Evolutionary conservation across 2,329 filamentous ascomycete genomes (phyloP).

Genomic region (Cordyceps javanica): DNA sequence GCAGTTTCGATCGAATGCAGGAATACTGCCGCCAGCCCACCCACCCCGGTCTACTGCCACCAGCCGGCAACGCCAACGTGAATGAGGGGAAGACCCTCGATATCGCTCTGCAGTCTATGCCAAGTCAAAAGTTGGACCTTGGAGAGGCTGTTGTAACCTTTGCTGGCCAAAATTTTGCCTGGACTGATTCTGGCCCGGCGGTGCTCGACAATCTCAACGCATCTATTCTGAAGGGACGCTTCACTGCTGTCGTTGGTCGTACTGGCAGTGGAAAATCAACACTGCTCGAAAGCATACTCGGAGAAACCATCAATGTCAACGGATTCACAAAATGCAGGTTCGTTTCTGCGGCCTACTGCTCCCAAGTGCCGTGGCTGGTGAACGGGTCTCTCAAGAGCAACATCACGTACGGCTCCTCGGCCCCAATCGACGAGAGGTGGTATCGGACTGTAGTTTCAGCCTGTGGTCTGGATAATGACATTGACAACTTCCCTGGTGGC

Average conservation of each 20-base stretch:
- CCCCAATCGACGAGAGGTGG: constrained; percentile 11
- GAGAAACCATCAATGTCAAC: constrained; percentile 1
- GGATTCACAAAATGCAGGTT: background rate
- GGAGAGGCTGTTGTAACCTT: background rate
- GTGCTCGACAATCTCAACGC: background rate
- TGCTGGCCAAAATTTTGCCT: background rate
- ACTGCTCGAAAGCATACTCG: constrained; percentile 14
- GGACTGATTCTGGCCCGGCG: background rate
- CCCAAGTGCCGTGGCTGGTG: constrained; percentile 16
- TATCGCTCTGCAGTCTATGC: background rate
- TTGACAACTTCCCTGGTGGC: constrained; percentile 11
- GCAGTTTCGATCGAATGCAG: constrained; percentile 21
- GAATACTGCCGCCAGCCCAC: constrained; percentile 9
- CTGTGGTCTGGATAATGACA: constrained; percentile 14
- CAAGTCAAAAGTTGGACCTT: background rate
- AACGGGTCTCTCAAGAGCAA: constrained; percentile 15
- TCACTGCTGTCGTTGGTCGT: constrained; percentile 3
- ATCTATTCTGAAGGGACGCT: background rate
- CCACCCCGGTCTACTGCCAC: background rate
- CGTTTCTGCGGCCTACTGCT: constrained; percentile 15
- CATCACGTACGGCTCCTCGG: constrained; percentile 6
- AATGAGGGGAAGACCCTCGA: background rate
- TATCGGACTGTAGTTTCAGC: constrained; percentile 13
- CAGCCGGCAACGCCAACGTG: no score
- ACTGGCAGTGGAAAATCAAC: constrained; percentile 17